phyloP scores from a whole-genome alignment of 2,329 filamentous ascomycete genomes.

The Aspergillus quadrilineatus region DNA sequence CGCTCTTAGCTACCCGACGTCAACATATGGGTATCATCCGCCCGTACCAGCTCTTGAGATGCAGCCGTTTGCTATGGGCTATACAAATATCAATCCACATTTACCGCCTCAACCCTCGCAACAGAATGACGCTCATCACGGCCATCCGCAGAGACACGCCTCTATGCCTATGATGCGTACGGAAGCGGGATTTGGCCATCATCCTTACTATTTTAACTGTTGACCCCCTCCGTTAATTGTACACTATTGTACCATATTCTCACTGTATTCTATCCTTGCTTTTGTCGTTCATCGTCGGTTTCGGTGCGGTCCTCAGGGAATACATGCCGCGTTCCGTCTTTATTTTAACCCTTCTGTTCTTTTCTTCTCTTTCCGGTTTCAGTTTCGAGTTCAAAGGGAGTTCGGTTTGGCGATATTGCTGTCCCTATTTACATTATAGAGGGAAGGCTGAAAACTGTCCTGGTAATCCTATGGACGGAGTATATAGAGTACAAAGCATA shows the following conservation, averaged over 20 bases:
- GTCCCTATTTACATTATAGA: background rate
- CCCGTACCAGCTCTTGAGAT: slow-evolving; percentile 10
- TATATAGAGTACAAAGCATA: too few species aligned
- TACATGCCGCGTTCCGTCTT: background rate
- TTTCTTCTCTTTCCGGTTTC: background rate
- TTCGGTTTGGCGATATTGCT: background rate
- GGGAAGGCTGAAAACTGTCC: background rate
- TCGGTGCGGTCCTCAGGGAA: background rate
- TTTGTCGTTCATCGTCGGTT: background rate
- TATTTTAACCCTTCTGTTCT: background rate
- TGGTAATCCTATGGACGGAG: too few species aligned
- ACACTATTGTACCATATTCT: background rate
- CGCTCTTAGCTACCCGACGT: slow-evolving; percentile 46
- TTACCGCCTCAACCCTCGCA: background rate
- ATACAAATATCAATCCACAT: slow-evolving; percentile 11
- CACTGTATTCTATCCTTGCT: background rate
- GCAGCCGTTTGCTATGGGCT: slow-evolving; percentile 17
- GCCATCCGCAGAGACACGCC: slow-evolving; percentile 10
- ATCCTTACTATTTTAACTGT: slow-evolving; percentile 32
- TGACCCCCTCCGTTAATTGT: slow-evolving; percentile 10
- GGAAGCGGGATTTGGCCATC: slow-evolving; percentile 19
- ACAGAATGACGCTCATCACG: background rate
- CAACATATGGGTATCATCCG: slow-evolving; percentile 4
- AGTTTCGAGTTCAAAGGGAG: background rate
- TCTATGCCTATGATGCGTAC: slow-evolving; percentile 17